Conservation (phyloP, 805 yeast genomes). For the Starmerella roubikii region DNA sequence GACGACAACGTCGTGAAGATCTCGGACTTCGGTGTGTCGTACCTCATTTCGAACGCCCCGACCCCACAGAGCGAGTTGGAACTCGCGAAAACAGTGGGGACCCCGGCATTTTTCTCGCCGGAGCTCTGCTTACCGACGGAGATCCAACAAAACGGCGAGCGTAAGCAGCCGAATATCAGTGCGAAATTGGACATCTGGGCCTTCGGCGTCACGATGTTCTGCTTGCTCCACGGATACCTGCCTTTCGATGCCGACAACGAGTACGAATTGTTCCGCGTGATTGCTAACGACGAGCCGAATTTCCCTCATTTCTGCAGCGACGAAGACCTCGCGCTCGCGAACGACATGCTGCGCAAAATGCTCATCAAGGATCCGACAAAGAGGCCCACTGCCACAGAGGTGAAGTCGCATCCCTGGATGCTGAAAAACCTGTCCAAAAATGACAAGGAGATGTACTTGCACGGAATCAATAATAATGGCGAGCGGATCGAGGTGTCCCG, state of each 20-base stretch:
- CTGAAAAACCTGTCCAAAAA: constrained; percentile 30
- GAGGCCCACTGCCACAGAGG: constrained; percentile 56
- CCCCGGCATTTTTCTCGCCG: constrained; percentile 94
- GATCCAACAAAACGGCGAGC: constrained; percentile 14
- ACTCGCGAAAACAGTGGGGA: constrained; percentile 90
- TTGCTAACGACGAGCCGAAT: constrained; percentile 45
- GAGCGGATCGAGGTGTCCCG: constrained; percentile 41
- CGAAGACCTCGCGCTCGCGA: constrained; percentile 24
- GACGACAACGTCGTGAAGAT: constrained; percentile 68
- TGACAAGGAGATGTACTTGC: constrained; percentile 23
- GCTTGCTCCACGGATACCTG: constrained; percentile 71
- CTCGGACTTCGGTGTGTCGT: constrained; percentile 93
- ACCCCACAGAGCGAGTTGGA: constrained; percentile 46
- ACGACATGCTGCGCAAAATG: constrained; percentile 47
- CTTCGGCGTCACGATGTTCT: constrained; percentile 78
- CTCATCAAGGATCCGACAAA: constrained; percentile 55
- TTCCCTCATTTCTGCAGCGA: constrained; percentile 36
- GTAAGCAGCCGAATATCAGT: constrained; percentile 40
- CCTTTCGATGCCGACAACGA: constrained; percentile 85
- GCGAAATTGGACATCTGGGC: constrained; percentile 97
- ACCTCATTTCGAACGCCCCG: constrained; percentile 39
- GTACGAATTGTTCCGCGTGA: constrained; percentile 71
- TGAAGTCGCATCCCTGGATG: constrained; percentile 65
- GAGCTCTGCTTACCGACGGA: constrained; percentile 47
- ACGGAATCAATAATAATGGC: constrained; percentile 19